Conservation (phyloP, 108 stramenopile genomes). For the Fragilaria radians region DNA sequence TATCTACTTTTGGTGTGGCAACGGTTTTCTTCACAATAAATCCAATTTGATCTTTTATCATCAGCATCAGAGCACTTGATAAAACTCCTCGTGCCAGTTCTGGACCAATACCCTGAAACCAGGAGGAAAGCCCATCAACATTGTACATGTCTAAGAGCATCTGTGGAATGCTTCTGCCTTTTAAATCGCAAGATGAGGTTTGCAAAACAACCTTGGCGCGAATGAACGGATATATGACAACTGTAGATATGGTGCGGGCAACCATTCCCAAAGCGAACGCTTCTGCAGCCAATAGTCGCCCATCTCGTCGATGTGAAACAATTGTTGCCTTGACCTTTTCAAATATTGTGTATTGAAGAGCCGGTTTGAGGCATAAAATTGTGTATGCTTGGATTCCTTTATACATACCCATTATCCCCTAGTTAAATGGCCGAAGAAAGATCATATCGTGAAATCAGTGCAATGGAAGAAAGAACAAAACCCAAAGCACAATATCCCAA, state of each 20-base stretch:
- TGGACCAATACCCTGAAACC: constrained; percentile 82
- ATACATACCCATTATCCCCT: constrained; percentile 72
- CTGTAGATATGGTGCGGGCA: constrained; percentile 77
- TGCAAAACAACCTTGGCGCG: constrained; percentile 88
- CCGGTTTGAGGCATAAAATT: constrained; percentile 89
- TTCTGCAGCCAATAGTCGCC: constrained; percentile 46
- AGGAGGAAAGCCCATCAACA: constrained; percentile 31
- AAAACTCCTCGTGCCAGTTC: constrained; percentile 88
- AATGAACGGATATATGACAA: constrained; percentile 78
- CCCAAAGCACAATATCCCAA: constrained; percentile 63
- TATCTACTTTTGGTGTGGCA: too few species aligned
- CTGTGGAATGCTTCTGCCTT: constrained; percentile 44
- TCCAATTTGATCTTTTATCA: constrained; percentile 80
- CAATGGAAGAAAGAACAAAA: background rate
- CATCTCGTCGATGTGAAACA: constrained; percentile 17
- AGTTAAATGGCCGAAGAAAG: background rate
- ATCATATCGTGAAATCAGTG: background rate
- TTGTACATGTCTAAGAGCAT: constrained; percentile 47
- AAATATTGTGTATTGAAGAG: constrained; percentile 89
- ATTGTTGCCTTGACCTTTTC: constrained; percentile 71
- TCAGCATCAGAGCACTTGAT: constrained; percentile 83
- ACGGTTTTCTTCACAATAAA: constrained; percentile 38
- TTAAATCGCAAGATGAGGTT: constrained; percentile 13
- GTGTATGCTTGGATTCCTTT: constrained; percentile 83
- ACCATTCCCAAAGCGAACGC: constrained; percentile 88